Evolutionary conservation across 768 basidiomycete species (phyloP), one percentile per base, ranked within the genome.

Genomic region (Termitomyces sp.): DNA sequence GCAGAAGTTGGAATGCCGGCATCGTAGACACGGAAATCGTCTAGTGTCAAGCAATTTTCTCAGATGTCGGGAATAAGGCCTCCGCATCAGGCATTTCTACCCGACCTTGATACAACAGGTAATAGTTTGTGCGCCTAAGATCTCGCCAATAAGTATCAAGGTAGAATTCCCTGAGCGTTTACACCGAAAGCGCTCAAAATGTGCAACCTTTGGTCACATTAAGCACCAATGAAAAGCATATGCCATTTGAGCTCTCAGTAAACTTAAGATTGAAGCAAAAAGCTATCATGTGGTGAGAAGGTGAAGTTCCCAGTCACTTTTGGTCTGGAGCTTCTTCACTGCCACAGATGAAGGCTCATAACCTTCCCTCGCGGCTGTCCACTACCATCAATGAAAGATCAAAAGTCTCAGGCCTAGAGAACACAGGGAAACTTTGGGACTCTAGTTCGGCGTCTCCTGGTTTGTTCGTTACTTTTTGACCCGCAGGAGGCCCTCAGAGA

Each of bases 291-390:
- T 31, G 48, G 7, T 43, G n/a, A 20, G 40, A 14, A 54, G 37
- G 55, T 31, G 38, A 37, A 60, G 20, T 32, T 8, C n/a, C 25
- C 20, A 10, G 20, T 60, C 45, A 61, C 53, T 56, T 63, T 15
- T 49, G 55, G 9, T 63, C 58, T 20, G 17, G 20, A 25, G 63
- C 31, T 60, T 60, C 17, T n/a, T 15, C 31, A 43, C 36, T n/a
- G 48, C 45, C 20, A 60, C 59, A 12, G 57, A 51, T 40, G 62
- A 54, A 53, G 20, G 11, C 32, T 46, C 9, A 49, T 37, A 7
- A 60, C 60, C 31, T 32, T 60, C 20, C 63, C 60, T 9, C 60
- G 57, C 17, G 63, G 60, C 10, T 49, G 54, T n/a, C 52, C 60
- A 29, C 63, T 64, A 51, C 5, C 15, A 59, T 31, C 34, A 47